phyloP scores from a whole-genome alignment of 352 stramenopile species.

The Phytophthora chlamydospora region DNA sequence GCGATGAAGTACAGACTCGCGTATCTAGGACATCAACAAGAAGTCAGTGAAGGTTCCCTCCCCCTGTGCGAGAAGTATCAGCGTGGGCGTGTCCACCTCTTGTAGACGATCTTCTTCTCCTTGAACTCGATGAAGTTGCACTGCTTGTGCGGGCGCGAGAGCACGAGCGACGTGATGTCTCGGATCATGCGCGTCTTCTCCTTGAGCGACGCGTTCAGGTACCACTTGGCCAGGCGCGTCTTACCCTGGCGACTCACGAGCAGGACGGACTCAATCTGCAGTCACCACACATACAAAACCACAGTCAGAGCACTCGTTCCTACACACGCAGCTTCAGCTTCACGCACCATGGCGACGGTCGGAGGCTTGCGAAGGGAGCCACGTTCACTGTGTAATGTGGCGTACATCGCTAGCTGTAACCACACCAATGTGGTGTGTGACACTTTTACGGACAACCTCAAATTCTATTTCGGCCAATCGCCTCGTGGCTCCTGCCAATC shows the following conservation, averaged over 20 bases:
- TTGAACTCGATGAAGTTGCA: slow-evolving; percentile 98
- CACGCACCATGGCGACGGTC: slow-evolving; percentile 20
- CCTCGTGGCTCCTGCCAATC: slow-evolving; percentile 29
- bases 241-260: slow-evolving; percentile 93
- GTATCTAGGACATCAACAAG: slow-evolving; percentile 68
- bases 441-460: background rate
- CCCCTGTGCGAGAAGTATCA: background rate
- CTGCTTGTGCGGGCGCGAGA: slow-evolving; percentile 84
- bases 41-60: background rate
- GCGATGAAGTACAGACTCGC: slow-evolving; percentile 98
- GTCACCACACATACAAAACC: background rate
- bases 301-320: background rate
- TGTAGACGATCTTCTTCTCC: slow-evolving; percentile 98
- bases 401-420: background rate
- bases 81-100: slow-evolving; percentile 57
- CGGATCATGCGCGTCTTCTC: slow-evolving; percentile 90
- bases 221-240: slow-evolving; percentile 92
- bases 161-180: slow-evolving; percentile 89
- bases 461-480: background rate
- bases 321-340: background rate
- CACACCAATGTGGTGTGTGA: background rate
- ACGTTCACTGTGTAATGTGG: slow-evolving; percentile 11
- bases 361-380: slow-evolving; percentile 10
- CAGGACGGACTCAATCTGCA: slow-evolving; percentile 88
- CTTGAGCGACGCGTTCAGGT: slow-evolving; percentile 76